These are phyloP conservation scores for Myxozyma melibiosi DNA, from an alignment of 805 yeast species.

Conservation along the genomic window DNA sequence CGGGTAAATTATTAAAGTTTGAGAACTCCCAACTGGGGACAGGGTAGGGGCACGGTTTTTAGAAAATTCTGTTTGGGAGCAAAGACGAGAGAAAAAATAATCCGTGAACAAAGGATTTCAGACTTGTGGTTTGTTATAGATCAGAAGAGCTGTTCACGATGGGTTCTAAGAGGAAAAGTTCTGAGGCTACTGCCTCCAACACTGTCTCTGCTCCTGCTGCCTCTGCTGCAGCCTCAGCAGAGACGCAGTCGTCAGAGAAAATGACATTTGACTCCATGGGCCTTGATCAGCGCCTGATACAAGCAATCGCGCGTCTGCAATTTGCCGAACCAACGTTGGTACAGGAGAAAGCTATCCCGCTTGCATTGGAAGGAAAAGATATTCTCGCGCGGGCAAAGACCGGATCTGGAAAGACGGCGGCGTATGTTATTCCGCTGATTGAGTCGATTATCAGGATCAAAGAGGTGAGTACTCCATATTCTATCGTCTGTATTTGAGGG, in stretches of 20 bases:
- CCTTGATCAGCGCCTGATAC: conserved; percentile 78
- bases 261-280: conserved; percentile 73
- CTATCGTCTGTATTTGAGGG: not conserved
- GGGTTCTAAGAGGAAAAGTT: conserved; percentile 10
- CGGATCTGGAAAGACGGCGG: conserved; percentile 94
- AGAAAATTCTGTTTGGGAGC: not conserved
- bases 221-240: too few relatives aligned
- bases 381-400: conserved; percentile 92
- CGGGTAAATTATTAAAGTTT: not conserved
- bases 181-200: not conserved
- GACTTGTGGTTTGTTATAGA: too few relatives aligned
- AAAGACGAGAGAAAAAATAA: not conserved
- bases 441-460: conserved; percentile 62
- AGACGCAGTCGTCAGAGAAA: not conserved
- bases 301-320: conserved; percentile 76
- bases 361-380: conserved; percentile 88
- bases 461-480: conserved; percentile 27
- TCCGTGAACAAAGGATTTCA: too few relatives aligned
- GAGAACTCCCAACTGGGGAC: not conserved
- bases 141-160: too few relatives aligned
- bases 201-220: too few relatives aligned
- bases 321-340: conserved; percentile 85
- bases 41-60: too few relatives aligned
- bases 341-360: conserved; percentile 87
- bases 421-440: conserved; percentile 83